These are phyloP conservation scores for Neurospora discreta DNA, from an alignment of 495 filamentous ascomycete genomes.

Conservation along the genomic window DNA sequence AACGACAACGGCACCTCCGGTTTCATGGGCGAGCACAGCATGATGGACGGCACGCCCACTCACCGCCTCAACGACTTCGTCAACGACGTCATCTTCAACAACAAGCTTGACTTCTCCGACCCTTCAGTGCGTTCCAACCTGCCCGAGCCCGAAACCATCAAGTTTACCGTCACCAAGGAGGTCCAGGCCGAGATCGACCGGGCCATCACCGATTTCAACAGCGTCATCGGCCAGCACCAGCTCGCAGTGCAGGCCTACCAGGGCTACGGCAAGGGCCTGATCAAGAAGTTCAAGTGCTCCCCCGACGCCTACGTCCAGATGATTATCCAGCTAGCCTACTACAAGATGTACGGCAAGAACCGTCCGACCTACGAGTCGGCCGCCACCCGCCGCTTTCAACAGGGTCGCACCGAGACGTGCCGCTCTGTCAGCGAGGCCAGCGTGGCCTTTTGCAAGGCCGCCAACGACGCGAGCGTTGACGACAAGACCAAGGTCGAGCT, in stretches of 20 bases:
- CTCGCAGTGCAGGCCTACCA: conserved; percentile 90
- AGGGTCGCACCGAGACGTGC: conserved; percentile 93
- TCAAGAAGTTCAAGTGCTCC: conserved; percentile 99
- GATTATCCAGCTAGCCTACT: conserved; percentile 97
- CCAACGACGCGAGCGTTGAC: conserved; percentile 52
- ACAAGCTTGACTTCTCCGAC: conserved; percentile 78
- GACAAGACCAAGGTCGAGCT: conserved; percentile 55
- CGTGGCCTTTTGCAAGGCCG: conserved; percentile 81
- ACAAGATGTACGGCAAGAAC: conserved; percentile 98
- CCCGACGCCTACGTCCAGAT: conserved; percentile 98
- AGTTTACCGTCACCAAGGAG: conserved; percentile 64
- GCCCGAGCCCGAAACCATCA: conserved; percentile 64
- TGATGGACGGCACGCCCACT: conserved; percentile 99
- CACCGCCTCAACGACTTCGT: conserved; percentile 92
- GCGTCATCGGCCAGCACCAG: conserved; percentile 77
- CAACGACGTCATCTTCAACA: conserved; percentile 79
- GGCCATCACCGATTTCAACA: conserved; percentile 63
- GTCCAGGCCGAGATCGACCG: conserved; percentile 63
- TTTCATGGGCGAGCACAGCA: conserved; percentile 97
- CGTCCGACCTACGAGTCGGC: conserved; percentile 97
- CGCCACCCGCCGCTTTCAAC: conserved; percentile 86
- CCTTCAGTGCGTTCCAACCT: conserved; percentile 68
- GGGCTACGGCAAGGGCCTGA: conserved; percentile 94
- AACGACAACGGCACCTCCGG: conserved; percentile 97
- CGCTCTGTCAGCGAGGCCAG: conserved; percentile 85